Evolutionary conservation across 2,329 filamentous ascomycete genomes (phyloP).

Genomic region (Trichoderma sp.): DNA sequence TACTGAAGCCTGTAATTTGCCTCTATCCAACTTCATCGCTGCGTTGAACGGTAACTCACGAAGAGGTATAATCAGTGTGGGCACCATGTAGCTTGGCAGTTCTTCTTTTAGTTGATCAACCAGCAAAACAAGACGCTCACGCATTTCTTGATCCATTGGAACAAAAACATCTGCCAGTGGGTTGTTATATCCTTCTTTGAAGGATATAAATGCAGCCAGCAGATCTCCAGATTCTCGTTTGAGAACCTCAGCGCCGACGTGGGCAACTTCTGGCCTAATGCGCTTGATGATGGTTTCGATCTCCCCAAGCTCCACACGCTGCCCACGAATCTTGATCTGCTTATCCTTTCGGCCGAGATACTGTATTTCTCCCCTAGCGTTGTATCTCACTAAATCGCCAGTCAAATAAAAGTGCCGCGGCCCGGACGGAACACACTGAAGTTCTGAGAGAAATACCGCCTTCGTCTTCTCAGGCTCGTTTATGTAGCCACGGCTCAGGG

Average conservation of each 20-base stretch:
- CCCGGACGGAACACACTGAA: slow-evolving; percentile 21
- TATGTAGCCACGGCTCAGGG: slow-evolving; percentile 47
- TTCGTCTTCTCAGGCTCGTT: slow-evolving; percentile 34
- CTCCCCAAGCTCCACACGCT: slow-evolving; percentile 44
- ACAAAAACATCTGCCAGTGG: not conserved
- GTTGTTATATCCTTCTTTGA: not conserved
- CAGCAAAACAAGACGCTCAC: not conserved
- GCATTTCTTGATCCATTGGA: not conserved
- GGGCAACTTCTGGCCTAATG: not conserved
- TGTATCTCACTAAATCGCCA: slow-evolving; percentile 44
- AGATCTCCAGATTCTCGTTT: not conserved
- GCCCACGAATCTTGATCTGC: slow-evolving; percentile 58
- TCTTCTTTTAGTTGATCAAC: not conserved
- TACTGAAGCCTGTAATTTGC: not conserved
- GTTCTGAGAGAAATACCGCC: slow-evolving; percentile 24
- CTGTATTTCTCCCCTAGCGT: slow-evolving; percentile 36
- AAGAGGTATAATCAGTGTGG: slow-evolving; percentile 30
- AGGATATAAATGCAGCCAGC: not conserved
- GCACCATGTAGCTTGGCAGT: slow-evolving; percentile 37
- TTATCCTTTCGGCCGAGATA: slow-evolving; percentile 52
- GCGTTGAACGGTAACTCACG: slow-evolving; percentile 19
- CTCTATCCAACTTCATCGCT: slow-evolving; percentile 23
- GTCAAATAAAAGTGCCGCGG: slow-evolving; percentile 39
- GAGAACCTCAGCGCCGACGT: not conserved
- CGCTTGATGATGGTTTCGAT: slow-evolving; percentile 21